Evolutionary conservation across 768 basidiomycete genomes (phyloP), one percentile per base, ranked within the genome.

Genomic region (Termitomyces sp.): DNA sequence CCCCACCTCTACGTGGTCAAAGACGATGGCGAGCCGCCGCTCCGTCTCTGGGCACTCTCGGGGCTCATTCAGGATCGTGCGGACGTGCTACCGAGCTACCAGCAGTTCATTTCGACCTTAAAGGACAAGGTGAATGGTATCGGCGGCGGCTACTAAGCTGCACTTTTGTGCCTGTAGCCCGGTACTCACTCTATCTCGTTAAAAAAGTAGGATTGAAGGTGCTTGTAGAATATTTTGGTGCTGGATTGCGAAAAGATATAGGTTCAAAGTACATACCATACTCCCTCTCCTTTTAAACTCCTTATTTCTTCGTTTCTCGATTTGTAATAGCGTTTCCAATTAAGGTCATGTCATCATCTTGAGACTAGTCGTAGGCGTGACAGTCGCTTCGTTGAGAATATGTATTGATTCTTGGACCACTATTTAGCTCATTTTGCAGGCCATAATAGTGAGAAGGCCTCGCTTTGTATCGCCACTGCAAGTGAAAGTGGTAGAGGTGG

Each of bases 1-100:
- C 93, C 93, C 8, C 94, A 98, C 69, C 75, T 99, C 7, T 99
- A 98, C 66, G 78, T 98, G 52, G 94, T 98, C 66, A 99, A 98
- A 74, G 94, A 98, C 69, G 97, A 99, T 63, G 96, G 94, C 58
- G 97, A 99, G 71, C 91, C 94, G 6, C 88, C 94, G 44, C 76
- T 99, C 66, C 80, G 95, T 59, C 80, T 94, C 57, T 99, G 97
- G 97, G 97, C 96, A 16, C 27, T 55, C 17, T 94, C 91, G 67
- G 83, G 84, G 65, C 82, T 99, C 62, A 89, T 98, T 63, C 96
- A 98, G 73, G 97, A 98, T 71, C 87, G 97, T 56, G 87, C 92
- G 64, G 97, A 99, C 70, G 86, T 91, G 58, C 76, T 93, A 67
- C 94, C 94, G 48, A 97, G 94, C 69, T 99, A 98, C 72, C 89